Base-by-base conservation (phyloP, 2,329 filamentous ascomycete species). In the Chaetomium sp. region DNA sequence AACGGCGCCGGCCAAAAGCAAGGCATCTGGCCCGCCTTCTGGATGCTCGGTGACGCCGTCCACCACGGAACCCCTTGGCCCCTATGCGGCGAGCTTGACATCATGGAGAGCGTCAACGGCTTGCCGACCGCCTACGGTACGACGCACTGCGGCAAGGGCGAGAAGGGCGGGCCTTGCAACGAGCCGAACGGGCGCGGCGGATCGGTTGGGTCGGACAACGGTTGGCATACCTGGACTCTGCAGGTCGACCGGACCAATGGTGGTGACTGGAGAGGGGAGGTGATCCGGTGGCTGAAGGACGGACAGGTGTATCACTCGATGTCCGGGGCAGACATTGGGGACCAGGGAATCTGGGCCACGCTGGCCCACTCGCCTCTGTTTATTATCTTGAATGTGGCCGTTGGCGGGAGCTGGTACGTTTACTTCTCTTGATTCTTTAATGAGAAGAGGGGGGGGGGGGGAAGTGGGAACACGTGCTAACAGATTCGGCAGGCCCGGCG, bases 1-100 rank as follows among this genome's bases (percentile, higher is more conserved):
- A 74, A 74, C 65, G 43, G 66, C 1, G 38, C 53, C 14, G 49
- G 50, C 19, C 65, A 66, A 44, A 78, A 80, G 67, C 72, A 80
- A 61, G 80, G 80, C 4, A 71, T 82, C 49, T 83, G 79, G 80
- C 79, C 80, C 0, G 80, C 80, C 0, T 82, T 82, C 62, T 83
- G 79, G 79, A 70, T 81, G 58, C 71, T 82, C 12, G 79, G 80
- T 42, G 72, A 80, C 49, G 66, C 73, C 9, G 69, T 77, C 53
- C 74, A 76, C 33, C 69, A 74, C 45, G 78, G 77, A 7, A 74
- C 71, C 1, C 38, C 62, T 11, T 83, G 80, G 80, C 80, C 80
- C 0, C 52, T 57, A 7, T 78, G 76, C 56, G 80, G 80, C 58
- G 80, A 83, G 71, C 70, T 83, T 49, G 80, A 83, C 65, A 76